Base-by-base conservation (phyloP, 1,284 basidiomycete species). In the Rhizoctonia solani region DNA sequence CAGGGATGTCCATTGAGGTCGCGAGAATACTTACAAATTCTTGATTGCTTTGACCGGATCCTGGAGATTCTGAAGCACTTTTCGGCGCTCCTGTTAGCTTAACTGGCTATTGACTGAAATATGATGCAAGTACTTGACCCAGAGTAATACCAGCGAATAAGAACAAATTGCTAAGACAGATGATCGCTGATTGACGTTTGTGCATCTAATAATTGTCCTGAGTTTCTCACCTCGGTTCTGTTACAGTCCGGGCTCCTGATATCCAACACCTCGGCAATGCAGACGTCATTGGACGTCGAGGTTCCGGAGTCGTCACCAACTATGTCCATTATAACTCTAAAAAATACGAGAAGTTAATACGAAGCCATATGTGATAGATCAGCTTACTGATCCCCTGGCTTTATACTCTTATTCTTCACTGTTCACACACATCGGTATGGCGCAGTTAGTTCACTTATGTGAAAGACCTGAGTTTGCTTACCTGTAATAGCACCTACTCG, bases 91-190 rank as follows among this genome's bases (percentile, higher is more conserved):
- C 34, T 53, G 13, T 13, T 16, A 32, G 50, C 16, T 32, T 29
- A 29, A 14, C 11, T 16, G 29, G 9, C 37, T 11, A 19, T 21
- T 21, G 21, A 19, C 8, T 11, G 9, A 6, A 9, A 46, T n/a
- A n/a, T n/a, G n/a, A 46, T 9, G 16, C 11, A 61, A 44, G 8
- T 61, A 49, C 58, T 61, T 16, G 44, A 34, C 4, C 58, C 58
- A 9, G 58, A 50, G 27, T 61, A 61, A 34, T 50, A 61, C 58
- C 58, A 61, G 32, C 58, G 58, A 25, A 61, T 25, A 21, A 50
- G 32, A 21, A 32, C 58, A 25, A 49, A 61, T 19, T 6, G 21
- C 44, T 46, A 46, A 9, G 21, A 19, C 11, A 46, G 44, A 9
- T 6, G 9, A 9, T 21, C 44, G 21, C 37, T 46, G 44, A 46